Evolutionary conservation across 2,329 filamentous ascomycete species (phyloP), one percentile per base, ranked within the genome.

Genomic region (Aspergillus hiratsukae): DNA sequence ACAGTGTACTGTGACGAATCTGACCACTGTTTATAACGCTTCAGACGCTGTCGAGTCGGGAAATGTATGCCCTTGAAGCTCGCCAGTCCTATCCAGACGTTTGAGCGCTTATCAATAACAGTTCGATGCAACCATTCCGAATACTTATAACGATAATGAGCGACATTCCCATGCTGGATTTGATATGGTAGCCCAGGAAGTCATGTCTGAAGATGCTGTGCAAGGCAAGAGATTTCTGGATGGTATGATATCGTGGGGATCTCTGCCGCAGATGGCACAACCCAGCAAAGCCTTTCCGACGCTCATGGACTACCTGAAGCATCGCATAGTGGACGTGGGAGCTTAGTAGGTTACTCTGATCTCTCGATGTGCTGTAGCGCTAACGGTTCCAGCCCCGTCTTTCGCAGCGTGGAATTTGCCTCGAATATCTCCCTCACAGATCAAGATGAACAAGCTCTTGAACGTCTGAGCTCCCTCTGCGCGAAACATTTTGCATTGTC

Each of bases 401-500:
- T 60, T 17, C 55, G 55, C 25, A 57, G 43, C 1, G 49, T 58
- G 1, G 55, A 57, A 17, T 63, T 63, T 8, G 50, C 53, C 10
- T 53, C 53, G 17, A 27, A 45, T 7, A 19, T 48, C 9, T 14
- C 37, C 1, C 5, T 57, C 1, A 45, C 52, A 4, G 10, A 57
- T 1, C 5, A 27, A 11, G 51, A 56, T 4, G 6, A 21, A 11
- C 27, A 51, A n/a, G 25, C 21, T 6, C 4, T 55, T 11, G 14
- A 21, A 3, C 23, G 17, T 1, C n/a, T 61, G 14, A 27, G 41
- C 25, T 23, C 40, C 35, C 51, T 59, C 4, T 61, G 57, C 41
- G 55, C 52, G 19, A 53, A 51, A 19, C 61, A 63, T 27, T 51
- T 52, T 19, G 48, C 61, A 21, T 52, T 63, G 2, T 53, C 55